A percentile compares a stretch with the other conserved stretches of the same genome.
phyloP scores from a whole-genome alignment of 768 basidiomycete genomes.

The Boletellus ananas region DNA sequence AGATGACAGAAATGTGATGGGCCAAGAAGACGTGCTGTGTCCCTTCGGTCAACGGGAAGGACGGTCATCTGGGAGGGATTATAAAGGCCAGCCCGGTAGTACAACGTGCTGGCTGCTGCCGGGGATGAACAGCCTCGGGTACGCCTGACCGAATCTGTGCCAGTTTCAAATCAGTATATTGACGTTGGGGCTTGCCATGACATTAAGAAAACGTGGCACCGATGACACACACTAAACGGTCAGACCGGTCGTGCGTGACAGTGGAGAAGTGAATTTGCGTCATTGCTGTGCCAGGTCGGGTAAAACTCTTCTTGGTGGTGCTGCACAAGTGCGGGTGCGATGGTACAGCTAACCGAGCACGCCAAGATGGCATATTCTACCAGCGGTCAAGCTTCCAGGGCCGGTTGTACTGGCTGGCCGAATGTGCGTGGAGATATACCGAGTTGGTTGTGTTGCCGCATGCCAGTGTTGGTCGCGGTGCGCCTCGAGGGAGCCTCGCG shows the following conservation, averaged over 20 bases:
- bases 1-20: conserved; percentile 15
- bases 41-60: conserved; percentile 14
- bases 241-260: conserved; percentile 13
- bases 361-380: conserved; percentile 1
- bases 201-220: conserved; percentile 28
- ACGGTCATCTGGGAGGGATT: conserved; percentile 19
- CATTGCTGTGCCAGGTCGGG: conserved; percentile 21
- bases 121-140: conserved; percentile 26
- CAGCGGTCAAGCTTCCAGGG: not conserved
- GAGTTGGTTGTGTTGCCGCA: not conserved
- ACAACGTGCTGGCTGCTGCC: conserved; percentile 22
- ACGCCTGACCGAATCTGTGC: conserved; percentile 7
- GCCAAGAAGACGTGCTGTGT: conserved; percentile 13
- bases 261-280: conserved; percentile 7
- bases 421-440: not conserved
- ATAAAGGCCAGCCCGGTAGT: conserved; percentile 20
- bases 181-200: conserved; percentile 13
- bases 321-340: conserved; percentile 9
- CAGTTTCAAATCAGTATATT: conserved; percentile 14
- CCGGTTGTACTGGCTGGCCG: not conserved
- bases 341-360: not conserved
- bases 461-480: not conserved
- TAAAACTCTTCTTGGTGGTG: conserved; percentile 7
- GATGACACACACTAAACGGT: conserved; percentile 8
- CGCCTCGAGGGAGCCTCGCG: conserved; percentile 29